phyloP scores from a whole-genome alignment of 805 yeast genomes.

The Hanseniaspora vineae region DNA sequence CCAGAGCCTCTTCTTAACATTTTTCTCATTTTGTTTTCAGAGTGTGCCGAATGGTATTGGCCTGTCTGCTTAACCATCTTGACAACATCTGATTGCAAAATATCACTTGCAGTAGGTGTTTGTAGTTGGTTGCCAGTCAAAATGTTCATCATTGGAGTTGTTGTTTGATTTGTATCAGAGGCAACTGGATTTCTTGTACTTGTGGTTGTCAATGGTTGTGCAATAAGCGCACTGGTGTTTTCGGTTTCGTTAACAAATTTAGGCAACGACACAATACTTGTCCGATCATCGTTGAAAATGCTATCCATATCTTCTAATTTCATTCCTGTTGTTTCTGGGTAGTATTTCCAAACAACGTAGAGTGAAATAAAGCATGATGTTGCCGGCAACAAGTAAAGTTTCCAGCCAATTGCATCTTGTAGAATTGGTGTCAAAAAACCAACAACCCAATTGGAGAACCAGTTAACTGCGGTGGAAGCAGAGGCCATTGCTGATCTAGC shows the following conservation, averaged over 20 bases:
- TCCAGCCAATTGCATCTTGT: constrained; percentile 39
- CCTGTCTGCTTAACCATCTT: not conserved
- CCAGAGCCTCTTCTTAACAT: constrained; percentile 29
- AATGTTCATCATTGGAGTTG: constrained; percentile 2
- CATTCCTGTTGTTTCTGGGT: constrained; percentile 71
- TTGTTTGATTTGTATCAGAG: constrained; percentile 7
- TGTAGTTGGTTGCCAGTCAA: constrained; percentile 18
- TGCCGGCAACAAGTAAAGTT: constrained; percentile 60
- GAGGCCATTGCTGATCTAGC: constrained; percentile 51
- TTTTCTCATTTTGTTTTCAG: constrained; percentile 14
- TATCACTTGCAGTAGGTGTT: constrained; percentile 28
- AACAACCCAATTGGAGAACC: constrained; percentile 53
- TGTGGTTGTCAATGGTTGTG: not conserved
- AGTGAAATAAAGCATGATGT: constrained; percentile 44
- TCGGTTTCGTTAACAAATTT: constrained; percentile 1
- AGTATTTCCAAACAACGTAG: constrained; percentile 52
- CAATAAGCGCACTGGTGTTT: not conserved
- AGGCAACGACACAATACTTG: constrained; percentile 27
- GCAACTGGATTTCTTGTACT: not conserved
- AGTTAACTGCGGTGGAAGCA: constrained; percentile 50
- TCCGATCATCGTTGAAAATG: constrained; percentile 33
- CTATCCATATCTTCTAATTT: constrained; percentile 66
- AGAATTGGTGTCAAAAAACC: constrained; percentile 58
- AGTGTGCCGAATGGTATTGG: constrained; percentile 17
- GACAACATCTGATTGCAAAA: constrained; percentile 12